Base-by-base conservation (phyloP, 202 grass and related monocot genomes). In the Carex sylvatica region DNA sequence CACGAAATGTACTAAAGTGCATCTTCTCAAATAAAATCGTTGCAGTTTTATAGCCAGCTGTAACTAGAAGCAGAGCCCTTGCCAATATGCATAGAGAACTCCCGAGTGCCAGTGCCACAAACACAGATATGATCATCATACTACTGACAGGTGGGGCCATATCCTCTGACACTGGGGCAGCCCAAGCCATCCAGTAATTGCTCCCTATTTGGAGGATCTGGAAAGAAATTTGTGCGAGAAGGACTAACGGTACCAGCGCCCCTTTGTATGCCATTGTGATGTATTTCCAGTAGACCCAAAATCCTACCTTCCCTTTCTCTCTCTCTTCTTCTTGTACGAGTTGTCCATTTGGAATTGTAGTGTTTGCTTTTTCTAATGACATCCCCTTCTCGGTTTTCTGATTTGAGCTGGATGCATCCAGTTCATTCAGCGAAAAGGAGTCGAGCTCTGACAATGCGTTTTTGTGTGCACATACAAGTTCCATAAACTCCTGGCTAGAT, bases 101-200 rank as follows among this genome's bases (percentile, higher is more conserved):
- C 65, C 82, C 91, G 78, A 87, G 13, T 70, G 88, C 89, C 59
- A 97, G 71, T 7, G 73, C 80, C 3, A 92, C 58, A 84, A 84
- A 97, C 13, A 97, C 94, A 83, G 84, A 94, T 19, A 94, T 92
- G 46, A 97, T 79, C 8, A 75, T 67, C 33, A 69, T 69, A 65
- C 80, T 86, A 70, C 84, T 94, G 24, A 94, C 91, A 77, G 84
- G 89, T 84, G 94, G 80, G 30, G 89, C 26, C 6, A 62, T 82
- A 0, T 94, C 89, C 64, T 85, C 82, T 0, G 94, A 94, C 1
- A 88, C 91, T 20, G 94, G 94, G 64, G 89, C 46, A 61, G 89
- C 91, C 91, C 89, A 97, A 8, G 94, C 86, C 91, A 97, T 94
- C 94, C 91, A 97, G 77, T 94, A 97, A 83, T 88, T 92, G 83